Conservation (phyloP, 2,329 filamentous ascomycete species). For the Ophiosphaerella korrae region DNA sequence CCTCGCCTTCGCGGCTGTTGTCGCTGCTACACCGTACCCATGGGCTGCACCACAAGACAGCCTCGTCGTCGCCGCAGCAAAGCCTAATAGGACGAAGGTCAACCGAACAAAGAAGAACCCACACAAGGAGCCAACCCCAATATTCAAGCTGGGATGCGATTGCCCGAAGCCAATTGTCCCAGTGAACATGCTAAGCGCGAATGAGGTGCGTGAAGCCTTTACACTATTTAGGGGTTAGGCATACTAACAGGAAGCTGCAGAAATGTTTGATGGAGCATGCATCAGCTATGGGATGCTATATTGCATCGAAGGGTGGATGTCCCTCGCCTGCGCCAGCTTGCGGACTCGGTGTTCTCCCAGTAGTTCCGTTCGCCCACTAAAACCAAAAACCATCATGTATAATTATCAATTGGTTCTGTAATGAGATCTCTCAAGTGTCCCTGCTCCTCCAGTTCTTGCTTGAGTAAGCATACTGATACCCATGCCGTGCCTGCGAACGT, state of each 20-base stretch:
- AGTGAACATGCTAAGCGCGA: conserved; percentile 23
- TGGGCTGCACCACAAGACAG: conserved; percentile 19
- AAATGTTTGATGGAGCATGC: conserved; percentile 23
- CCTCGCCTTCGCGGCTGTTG: conserved; percentile 18
- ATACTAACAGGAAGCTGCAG: conserved; percentile 6
- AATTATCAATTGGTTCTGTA: background rate
- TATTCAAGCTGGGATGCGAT: conserved; percentile 30
- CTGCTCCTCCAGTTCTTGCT: too few relatives aligned
- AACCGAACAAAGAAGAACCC: conserved; percentile 21
- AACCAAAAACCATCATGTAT: background rate
- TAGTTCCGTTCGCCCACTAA: conserved; percentile 5
- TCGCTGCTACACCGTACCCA: conserved; percentile 23
- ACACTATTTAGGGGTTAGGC: too few relatives aligned
- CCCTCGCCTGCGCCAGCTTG: conserved; percentile 24
- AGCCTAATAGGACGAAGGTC: conserved; percentile 2
- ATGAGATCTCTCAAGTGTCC: too few relatives aligned
- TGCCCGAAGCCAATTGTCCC: conserved; percentile 34
- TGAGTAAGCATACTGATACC: too few relatives aligned
- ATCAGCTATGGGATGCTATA: conserved; percentile 19
- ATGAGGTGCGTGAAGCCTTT: conserved; percentile 23
- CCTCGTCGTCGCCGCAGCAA: background rate
- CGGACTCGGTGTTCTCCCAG: conserved; percentile 15
- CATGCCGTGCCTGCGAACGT: too few relatives aligned
- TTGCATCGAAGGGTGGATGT: conserved; percentile 22
- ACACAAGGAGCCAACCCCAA: conserved; percentile 35